These are phyloP conservation scores for Malassezia sp. DNA, from an alignment of 1,284 basidiomycete species.

Conservation along the genomic window DNA sequence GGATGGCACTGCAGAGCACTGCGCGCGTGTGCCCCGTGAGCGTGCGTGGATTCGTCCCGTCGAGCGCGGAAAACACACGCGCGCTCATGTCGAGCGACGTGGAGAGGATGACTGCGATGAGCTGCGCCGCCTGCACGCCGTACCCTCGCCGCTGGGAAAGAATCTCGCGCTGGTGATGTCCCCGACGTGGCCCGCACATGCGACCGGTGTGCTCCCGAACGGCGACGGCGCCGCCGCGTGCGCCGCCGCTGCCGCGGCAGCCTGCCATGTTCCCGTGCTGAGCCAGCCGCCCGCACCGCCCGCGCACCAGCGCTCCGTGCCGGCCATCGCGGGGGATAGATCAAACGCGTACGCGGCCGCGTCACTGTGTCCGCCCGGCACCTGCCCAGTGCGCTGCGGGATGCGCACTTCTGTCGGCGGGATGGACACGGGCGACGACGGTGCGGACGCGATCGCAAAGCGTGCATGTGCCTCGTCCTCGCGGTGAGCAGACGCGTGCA, in stretches of 20 bases:
- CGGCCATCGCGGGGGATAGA: not conserved
- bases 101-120: conserved; percentile 54
- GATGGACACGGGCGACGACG: not conserved
- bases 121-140: conserved; percentile 46
- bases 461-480: not conserved
- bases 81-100: conserved; percentile 58
- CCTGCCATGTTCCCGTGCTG: conserved; percentile 3
- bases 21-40: conserved; percentile 61
- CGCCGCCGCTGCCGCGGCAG: too few species aligned
- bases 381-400: not conserved
- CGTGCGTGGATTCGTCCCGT: conserved; percentile 51
- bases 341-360: not conserved
- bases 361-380: not conserved
- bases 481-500: not conserved
- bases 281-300: conserved; percentile 8
- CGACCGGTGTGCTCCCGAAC: too few species aligned
- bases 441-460: not conserved
- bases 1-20: conserved; percentile 53
- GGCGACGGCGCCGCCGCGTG: not conserved
- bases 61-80: conserved; percentile 54
- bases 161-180: conserved; percentile 31
- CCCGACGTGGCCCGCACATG: conserved; percentile 25
- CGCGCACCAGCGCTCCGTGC: conserved; percentile 3
- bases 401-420: not conserved
- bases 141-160: conserved; percentile 38